phyloP scores from a whole-genome alignment of 352 stramenopile genomes.

The Stramenopiles sp. region DNA sequence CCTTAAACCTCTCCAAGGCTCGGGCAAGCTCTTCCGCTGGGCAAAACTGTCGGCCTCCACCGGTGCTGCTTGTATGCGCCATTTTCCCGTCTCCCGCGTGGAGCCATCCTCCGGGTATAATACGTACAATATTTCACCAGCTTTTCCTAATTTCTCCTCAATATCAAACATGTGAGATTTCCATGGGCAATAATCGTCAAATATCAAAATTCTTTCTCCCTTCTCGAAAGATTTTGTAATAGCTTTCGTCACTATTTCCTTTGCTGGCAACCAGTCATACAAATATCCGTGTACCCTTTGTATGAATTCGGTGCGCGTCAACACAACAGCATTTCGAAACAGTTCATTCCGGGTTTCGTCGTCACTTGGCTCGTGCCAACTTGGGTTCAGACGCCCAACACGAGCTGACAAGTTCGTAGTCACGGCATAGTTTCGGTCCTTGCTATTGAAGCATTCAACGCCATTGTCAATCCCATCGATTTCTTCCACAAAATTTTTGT shows the following conservation, averaged over 20 bases:
- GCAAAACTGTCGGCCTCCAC: conserved; percentile 72
- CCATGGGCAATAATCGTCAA: conserved; percentile 78
- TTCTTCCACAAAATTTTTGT: conserved; percentile 89
- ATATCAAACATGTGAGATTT: conserved; percentile 87
- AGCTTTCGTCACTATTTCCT: conserved; percentile 71
- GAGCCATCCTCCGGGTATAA: conserved; percentile 90
- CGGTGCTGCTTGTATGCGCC: conserved; percentile 84
- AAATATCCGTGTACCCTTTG: conserved; percentile 66
- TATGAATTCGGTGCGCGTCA: conserved; percentile 83
- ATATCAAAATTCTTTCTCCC: conserved; percentile 65
- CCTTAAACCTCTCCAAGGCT: conserved; percentile 75
- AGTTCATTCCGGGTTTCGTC: conserved; percentile 49
- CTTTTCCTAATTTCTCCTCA: conserved; percentile 64
- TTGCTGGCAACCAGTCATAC: conserved; percentile 73
- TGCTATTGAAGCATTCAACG: conserved; percentile 50
- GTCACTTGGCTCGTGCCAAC: conserved; percentile 78
- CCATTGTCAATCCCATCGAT: conserved; percentile 98
- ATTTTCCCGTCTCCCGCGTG: conserved; percentile 74
- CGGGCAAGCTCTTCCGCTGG: conserved; percentile 63
- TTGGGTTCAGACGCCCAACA: conserved; percentile 75
- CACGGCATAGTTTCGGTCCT: conserved; percentile 38
- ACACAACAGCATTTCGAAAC: conserved; percentile 75
- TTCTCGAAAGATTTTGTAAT: conserved; percentile 54
- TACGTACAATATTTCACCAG: conserved; percentile 82
- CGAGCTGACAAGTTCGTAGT: conserved; percentile 39